Conservation (phyloP, 306 rosid species). For the Pyrus communis region DNA sequence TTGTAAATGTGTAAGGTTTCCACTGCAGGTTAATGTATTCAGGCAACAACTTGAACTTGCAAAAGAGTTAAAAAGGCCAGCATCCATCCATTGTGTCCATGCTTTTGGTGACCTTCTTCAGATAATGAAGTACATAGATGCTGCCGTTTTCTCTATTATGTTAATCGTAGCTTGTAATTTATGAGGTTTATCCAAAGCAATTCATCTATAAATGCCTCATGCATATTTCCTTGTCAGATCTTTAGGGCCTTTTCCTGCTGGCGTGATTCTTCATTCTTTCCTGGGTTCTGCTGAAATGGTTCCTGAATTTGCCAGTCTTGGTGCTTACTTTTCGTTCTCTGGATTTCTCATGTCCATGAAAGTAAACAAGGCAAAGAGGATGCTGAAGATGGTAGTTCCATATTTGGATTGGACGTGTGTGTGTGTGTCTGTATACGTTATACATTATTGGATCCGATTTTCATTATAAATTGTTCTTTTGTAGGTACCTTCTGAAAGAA, state of each 20-base stretch:
- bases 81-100: conserved; percentile 78
- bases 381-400: conserved; percentile 58
- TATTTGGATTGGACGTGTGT: neutral
- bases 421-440: neutral
- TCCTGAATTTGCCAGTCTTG: conserved; percentile 71
- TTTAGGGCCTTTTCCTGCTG: conserved; percentile 83
- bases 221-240: conserved; percentile 32
- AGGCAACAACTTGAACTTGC: conserved; percentile 80
- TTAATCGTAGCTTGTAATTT: neutral
- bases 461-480: neutral
- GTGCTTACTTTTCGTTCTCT: conserved; percentile 83
- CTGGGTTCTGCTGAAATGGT: conserved; percentile 95
- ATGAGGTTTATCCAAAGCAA: neutral
- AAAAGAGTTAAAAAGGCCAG: conserved; percentile 63
- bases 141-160: neutral
- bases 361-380: conserved; percentile 67
- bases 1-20: conserved; percentile 8
- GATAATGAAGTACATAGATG: conserved; percentile 56
- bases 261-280: conserved; percentile 87
- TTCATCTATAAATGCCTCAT: neutral
- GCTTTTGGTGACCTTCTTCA: conserved; percentile 86
- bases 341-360: conserved; percentile 79
- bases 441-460: neutral
- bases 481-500: conserved; percentile 70
- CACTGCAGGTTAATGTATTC: conserved; percentile 61